Percentiles rank a stretch among this genome's conserved stretches.
Evolutionary conservation across 176 grass and related monocot genomes (phyloP).

Genomic region (Bromus sterilis): DNA sequence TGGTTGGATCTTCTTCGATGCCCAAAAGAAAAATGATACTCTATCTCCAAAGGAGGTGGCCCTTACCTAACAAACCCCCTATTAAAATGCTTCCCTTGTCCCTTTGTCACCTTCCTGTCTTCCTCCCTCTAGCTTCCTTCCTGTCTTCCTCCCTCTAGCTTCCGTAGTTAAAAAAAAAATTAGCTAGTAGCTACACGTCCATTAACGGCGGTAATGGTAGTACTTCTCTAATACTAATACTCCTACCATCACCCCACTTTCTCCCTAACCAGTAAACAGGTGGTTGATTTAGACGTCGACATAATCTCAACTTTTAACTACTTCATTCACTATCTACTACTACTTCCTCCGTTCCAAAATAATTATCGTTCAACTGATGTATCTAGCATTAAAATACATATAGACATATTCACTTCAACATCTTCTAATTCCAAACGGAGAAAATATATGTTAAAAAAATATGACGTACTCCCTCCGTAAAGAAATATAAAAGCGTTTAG

Average conservation of each 20-base stretch:
- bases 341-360: too few species aligned
- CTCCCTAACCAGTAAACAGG: too few species aligned
- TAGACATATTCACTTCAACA: too few species aligned
- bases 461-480: too few species aligned
- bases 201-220: conserved; percentile 30
- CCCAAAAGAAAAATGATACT: not conserved
- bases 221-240: not conserved
- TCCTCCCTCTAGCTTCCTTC: not conserved
- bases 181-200: not conserved
- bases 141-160: not conserved
- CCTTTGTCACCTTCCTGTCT: conserved; percentile 4
- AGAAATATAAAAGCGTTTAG: too few species aligned
- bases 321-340: not conserved
- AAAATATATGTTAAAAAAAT: too few species aligned
- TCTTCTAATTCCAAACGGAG: not conserved
- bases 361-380: too few species aligned
- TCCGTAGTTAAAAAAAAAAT: too few species aligned
- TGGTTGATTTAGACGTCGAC: too few species aligned
- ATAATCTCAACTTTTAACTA: not conserved
- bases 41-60: not conserved
- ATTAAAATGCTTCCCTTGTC: conserved; percentile 4
- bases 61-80: conserved; percentile 35
- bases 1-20: not conserved
- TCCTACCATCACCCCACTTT: too few species aligned
- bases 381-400: too few species aligned